These are phyloP conservation scores for Pinus tabuliformis DNA, from an alignment of 75 land plant species.

Conservation along the genomic window DNA sequence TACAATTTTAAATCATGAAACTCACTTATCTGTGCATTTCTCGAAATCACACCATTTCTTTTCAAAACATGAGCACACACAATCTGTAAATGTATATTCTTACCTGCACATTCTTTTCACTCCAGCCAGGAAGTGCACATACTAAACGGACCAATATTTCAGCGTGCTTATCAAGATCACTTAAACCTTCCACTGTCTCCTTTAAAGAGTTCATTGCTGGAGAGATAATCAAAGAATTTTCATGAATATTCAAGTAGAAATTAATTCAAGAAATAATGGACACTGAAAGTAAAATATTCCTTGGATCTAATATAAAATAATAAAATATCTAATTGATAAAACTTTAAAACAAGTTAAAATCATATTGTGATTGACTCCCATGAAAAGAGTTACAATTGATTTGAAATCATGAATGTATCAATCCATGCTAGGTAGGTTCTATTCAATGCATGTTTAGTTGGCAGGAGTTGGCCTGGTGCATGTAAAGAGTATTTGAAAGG, in stretches of 20 bases:
- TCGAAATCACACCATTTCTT: background rate
- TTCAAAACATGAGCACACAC: background rate
- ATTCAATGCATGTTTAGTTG: background rate
- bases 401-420: background rate
- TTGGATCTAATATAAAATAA: background rate
- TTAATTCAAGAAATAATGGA: background rate
- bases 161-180: slow-evolving; percentile 25
- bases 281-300: background rate
- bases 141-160: slow-evolving; percentile 44
- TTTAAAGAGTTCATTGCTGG: slow-evolving; percentile 40
- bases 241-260: background rate
- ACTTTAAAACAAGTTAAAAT: too few species aligned
- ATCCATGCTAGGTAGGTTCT: background rate
- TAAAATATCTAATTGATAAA: too few species aligned
- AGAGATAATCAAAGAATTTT: slow-evolving; percentile 1
- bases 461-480: too few species aligned
- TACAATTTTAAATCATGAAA: background rate
- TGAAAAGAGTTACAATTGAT: background rate
- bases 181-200: slow-evolving; percentile 30
- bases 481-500: too few species aligned
- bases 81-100: background rate
- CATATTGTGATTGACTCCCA: too few species aligned
- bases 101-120: slow-evolving; percentile 51
- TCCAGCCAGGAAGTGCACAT: slow-evolving; percentile 44
- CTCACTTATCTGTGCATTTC: background rate